These are phyloP conservation scores for Saccharomycopsis synnaedendra DNA, from an alignment of 805 yeast genomes.

Conservation along the genomic window DNA sequence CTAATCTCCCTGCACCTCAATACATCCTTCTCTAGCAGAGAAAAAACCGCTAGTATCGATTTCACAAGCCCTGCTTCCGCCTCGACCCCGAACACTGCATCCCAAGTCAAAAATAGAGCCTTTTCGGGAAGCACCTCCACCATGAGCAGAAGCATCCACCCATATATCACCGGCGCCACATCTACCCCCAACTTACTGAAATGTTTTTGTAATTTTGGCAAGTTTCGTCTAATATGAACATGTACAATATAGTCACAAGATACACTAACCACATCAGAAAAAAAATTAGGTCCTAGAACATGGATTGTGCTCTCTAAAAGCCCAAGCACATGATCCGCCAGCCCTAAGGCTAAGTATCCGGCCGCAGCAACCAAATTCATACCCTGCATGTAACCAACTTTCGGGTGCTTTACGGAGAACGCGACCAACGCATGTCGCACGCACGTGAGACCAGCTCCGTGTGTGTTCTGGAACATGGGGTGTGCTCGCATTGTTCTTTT, in stretches of 20 bases:
- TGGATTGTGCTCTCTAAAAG: slow-evolving; percentile 24
- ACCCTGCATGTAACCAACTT: slow-evolving; percentile 48
- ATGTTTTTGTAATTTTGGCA: neutral
- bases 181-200: neutral
- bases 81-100: no score
- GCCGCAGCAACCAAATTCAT: slow-evolving; percentile 44
- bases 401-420: slow-evolving; percentile 34
- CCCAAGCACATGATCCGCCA: no score
- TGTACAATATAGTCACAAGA: slow-evolving; percentile 25
- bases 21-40: no score
- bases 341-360: no score
- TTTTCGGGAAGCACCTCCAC: no score
- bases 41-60: no score
- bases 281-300: slow-evolving; percentile 38
- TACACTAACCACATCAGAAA: slow-evolving; percentile 29
- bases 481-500: slow-evolving; percentile 46
- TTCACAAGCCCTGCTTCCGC: no score
- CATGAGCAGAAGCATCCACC: no score
- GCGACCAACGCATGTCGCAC: slow-evolving; percentile 38
- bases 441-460: slow-evolving; percentile 43
- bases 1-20: no score
- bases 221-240: slow-evolving; percentile 27
- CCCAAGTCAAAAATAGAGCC: no score
- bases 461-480: slow-evolving; percentile 35
- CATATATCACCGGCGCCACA: no score